Evolutionary conservation across 192 early-diverging fungal species (phyloP), one percentile per base, ranked within the genome.

Genomic region (Backusella mclennaniae): DNA sequence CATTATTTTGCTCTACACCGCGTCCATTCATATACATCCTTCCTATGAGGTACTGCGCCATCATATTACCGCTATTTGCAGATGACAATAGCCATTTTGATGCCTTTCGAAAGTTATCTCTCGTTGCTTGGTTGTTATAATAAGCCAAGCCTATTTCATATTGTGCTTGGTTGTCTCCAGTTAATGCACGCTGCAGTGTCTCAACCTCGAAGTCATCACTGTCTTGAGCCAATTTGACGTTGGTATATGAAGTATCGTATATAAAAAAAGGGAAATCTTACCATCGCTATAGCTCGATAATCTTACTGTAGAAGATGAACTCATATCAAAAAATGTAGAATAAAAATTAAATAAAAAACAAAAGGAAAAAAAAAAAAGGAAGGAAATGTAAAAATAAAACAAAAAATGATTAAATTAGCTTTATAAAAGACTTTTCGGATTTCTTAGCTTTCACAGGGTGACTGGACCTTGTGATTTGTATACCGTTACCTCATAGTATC

Each of bases 11-110:
- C 11, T 63, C 56, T 23, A 63, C 56, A 63, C 56, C 56, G 11
- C 23, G 56, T 63, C 56, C 56, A 63, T 26, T 63, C 56, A 63
- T 63, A 63, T 63, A 29, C 56, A 63, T 63, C 26, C 56, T 63
- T 63, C 56, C 56, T 29, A 63, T 29, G 23, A 63, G 56, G 4
- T 63, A 63, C 56, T 63, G 56, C 21, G 56, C 56, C 56, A 63
- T 63, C 56, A 29, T 63, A 29, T 63, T 63, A 2, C 56, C 23
- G 9, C 23, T 63, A 63, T 63, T 63, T 63, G 56, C 56, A 12
- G 56, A 63, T 29, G 26, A 29, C 12, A 63, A 29, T 21, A 63
- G 56, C 56, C 56, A 63, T 29, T 63, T 63, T 29, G 56, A 63
- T 63, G 56, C 23, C n/a, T 63, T 63, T 29, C 56, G 56, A 26